phyloP scores from a whole-genome alignment of 1,284 basidiomycete genomes.

The Trametes versicolor region DNA sequence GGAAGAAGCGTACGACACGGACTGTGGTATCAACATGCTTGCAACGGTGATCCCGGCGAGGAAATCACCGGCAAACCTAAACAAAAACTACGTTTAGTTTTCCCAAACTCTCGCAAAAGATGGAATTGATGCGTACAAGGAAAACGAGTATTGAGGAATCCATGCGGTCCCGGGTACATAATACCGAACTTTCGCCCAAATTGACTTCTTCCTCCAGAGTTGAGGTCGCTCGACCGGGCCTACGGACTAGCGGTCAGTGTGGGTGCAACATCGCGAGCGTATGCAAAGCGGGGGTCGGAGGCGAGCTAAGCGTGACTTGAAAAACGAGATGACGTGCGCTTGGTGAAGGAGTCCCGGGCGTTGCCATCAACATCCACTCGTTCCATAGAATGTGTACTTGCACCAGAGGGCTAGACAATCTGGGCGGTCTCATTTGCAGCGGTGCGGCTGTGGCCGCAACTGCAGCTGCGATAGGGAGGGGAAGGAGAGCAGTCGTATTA shows the following conservation, averaged over 20 bases:
- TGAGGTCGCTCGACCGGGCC: constrained; percentile 12
- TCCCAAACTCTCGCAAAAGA: neutral
- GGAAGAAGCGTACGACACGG: constrained; percentile 91
- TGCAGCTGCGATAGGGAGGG: no score
- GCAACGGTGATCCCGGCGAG: constrained; percentile 89
- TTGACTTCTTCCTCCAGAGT: constrained; percentile 34
- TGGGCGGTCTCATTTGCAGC: no score
- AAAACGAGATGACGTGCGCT: no score
- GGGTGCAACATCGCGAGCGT: no score
- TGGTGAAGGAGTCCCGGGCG: no score
- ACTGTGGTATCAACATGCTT: constrained; percentile 91
- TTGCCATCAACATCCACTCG: no score
- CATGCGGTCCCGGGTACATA: constrained; percentile 80
- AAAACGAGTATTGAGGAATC: constrained; percentile 85
- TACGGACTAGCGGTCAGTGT: neutral
- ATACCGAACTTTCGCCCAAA: constrained; percentile 57
- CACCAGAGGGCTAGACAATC: no score
- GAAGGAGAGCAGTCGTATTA: no score
- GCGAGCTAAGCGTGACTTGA: no score
- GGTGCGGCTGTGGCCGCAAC: no score
- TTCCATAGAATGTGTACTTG: no score
- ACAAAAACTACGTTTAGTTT: constrained; percentile 15
- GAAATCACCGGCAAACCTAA: constrained; percentile 82
- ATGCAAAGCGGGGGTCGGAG: no score
- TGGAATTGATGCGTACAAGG: constrained; percentile 60